Conservation (phyloP, 805 yeast species). For the Metschnikowia cubensis region DNA sequence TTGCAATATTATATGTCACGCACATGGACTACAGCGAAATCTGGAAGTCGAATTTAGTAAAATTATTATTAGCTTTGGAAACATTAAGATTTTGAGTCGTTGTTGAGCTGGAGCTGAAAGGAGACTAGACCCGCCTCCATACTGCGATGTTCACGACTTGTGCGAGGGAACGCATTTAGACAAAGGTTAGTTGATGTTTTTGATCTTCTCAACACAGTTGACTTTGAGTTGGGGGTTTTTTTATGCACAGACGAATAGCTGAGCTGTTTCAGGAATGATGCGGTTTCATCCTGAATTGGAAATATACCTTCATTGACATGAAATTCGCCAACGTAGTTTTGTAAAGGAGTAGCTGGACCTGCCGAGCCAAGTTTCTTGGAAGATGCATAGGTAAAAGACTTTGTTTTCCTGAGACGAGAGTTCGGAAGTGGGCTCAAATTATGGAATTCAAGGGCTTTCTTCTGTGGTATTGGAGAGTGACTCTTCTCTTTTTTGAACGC, state of each 20-base stretch:
- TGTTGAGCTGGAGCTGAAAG: constrained; percentile 20
- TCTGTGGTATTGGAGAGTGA: not conserved
- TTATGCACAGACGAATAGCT: constrained; percentile 7
- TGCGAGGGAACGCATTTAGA: constrained; percentile 1
- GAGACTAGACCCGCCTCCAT: constrained; percentile 30
- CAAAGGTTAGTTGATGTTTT: constrained; percentile 11
- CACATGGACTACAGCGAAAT: not conserved
- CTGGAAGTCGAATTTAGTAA: not conserved
- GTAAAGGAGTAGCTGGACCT: constrained; percentile 12
- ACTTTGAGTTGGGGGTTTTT: constrained; percentile 8
- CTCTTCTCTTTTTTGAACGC: not conserved
- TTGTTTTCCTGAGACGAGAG: constrained; percentile 6
- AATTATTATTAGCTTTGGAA: not conserved
- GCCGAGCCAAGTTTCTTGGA: constrained; percentile 5
- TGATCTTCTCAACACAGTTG: constrained; percentile 7
- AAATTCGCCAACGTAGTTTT: constrained; percentile 17
- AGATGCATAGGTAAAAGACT: constrained; percentile 6
- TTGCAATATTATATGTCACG: not conserved
- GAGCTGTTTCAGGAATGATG: constrained; percentile 12
- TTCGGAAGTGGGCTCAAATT: not conserved
- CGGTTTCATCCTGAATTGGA: constrained; percentile 17
- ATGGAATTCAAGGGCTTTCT: not conserved
- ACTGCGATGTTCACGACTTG: constrained; percentile 15
- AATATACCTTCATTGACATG: constrained; percentile 12
- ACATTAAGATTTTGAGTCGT: constrained; percentile 1